These are phyloP conservation scores for Kickxella alabastrina DNA, from an alignment of 192 early-diverging fungal species.

Conservation along the genomic window DNA sequence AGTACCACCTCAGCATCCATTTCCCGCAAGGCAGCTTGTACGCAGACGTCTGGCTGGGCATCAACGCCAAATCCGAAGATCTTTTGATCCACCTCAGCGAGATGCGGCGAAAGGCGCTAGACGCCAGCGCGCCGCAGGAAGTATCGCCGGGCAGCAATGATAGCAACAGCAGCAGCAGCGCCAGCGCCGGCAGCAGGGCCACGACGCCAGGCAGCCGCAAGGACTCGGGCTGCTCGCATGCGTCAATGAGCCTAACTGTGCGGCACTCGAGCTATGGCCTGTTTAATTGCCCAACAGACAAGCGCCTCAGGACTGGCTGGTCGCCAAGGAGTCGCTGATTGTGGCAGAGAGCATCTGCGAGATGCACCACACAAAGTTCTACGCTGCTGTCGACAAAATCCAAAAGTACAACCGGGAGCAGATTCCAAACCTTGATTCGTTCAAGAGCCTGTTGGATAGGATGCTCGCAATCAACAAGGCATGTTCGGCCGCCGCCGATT, in stretches of 20 bases:
- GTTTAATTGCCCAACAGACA: slow-evolving; percentile 35
- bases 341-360: slow-evolving; percentile 26
- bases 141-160: slow-evolving; percentile 5
- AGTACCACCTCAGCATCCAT: slow-evolving; percentile 48
- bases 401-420: slow-evolving; percentile 10
- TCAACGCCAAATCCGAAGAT: slow-evolving; percentile 33
- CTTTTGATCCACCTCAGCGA: slow-evolving; percentile 37
- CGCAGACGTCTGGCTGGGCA: slow-evolving; percentile 49
- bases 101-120: slow-evolving; percentile 41
- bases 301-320: slow-evolving; percentile 30
- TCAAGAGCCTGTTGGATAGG: slow-evolving; percentile 23
- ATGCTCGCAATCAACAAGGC: slow-evolving; percentile 13
- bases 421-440: slow-evolving; percentile 22
- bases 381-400: slow-evolving; percentile 27
- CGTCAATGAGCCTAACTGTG: slow-evolving; percentile 8
- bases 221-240: slow-evolving; percentile 29
- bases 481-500: slow-evolving; percentile 17
- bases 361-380: slow-evolving; percentile 37
- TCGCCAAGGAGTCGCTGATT: slow-evolving; percentile 38
- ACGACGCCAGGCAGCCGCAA: slow-evolving; percentile 8
- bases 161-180: slow-evolving; percentile 7
- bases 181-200: not conserved
- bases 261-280: slow-evolving; percentile 32
- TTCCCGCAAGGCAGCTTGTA: slow-evolving; percentile 47
- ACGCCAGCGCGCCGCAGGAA: slow-evolving; percentile 34